phyloP scores from a whole-genome alignment of 148 eudicot genomes.

The Rhododendron molle region DNA sequence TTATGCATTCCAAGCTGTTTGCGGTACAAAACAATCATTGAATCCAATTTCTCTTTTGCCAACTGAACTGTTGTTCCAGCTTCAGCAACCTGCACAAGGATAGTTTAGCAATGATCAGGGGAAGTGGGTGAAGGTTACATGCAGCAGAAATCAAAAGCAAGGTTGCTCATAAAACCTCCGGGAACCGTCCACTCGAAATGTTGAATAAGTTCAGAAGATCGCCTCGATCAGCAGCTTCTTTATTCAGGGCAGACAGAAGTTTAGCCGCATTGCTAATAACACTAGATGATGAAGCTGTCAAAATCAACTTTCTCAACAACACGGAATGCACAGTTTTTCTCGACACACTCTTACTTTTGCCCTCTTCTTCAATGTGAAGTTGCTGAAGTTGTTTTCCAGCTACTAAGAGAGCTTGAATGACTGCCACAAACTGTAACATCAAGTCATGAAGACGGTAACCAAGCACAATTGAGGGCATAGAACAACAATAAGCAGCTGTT shows the following conservation, averaged over 20 bases:
- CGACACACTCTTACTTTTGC: conserved; percentile 4
- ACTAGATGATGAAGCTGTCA: conserved; percentile 66
- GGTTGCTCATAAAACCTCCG: conserved; percentile 47
- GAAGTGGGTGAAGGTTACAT: neutral
- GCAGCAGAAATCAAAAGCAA: neutral
- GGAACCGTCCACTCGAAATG: conserved; percentile 49
- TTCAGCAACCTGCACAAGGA: conserved; percentile 46
- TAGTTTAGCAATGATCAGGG: neutral
- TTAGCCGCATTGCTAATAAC: conserved; percentile 50
- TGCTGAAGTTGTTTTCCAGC: conserved; percentile 77
- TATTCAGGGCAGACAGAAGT: conserved; percentile 66
- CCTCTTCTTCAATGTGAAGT: conserved; percentile 46
- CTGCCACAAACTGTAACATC: conserved; percentile 70
- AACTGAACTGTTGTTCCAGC: conserved; percentile 48
- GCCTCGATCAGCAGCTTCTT: conserved; percentile 79
- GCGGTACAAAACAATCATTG: conserved; percentile 58
- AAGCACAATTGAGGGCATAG: neutral
- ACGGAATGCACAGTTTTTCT: conserved; percentile 40
- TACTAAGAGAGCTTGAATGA: conserved; percentile 63
- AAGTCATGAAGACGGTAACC: neutral
- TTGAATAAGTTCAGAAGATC: conserved; percentile 63
- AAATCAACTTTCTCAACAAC: conserved; percentile 64
- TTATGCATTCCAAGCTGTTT: conserved; percentile 58
- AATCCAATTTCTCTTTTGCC: conserved; percentile 62
- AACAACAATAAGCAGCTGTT: neutral